Evolutionary conservation across 2,329 filamentous ascomycete genomes (phyloP), one percentile per base, ranked within the genome.

Genomic region (Hypoxylon sp.): DNA sequence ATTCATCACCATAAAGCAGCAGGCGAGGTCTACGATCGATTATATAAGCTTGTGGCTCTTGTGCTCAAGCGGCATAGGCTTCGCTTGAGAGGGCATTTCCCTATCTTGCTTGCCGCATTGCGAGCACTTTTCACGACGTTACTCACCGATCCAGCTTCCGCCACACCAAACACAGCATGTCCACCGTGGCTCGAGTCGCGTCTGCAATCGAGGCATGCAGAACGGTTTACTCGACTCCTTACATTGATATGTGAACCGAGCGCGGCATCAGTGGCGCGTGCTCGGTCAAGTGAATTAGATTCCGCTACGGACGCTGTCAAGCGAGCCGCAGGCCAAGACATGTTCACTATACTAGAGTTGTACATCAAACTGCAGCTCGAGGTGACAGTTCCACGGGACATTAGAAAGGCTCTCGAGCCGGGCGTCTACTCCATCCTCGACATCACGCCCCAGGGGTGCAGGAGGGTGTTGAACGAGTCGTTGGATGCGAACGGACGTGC

Each of bases 351-450:
- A 5, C 76, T 91, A 47, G 85, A 87, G 79, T 79, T 83, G 59
- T 91, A 90, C 73, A 82, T 90, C 69, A 87, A 86, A 78, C 79
- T 90, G 69, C 88, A 90, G 77, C 83, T 91, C 5, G 87, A 89
- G 74, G 80, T 81, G 56, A 80, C 82, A 31, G 74, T 90, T 60
- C 77, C 84, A 8, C 81, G 82, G 11, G 79, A 78, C 7, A 81
- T 90, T 21, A 80, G 86, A 37, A 86, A 87, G 75, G 86, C 83
- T 56, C 80, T 91, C 48, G 84, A 88, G 74, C 82, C 85, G 5
- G 89, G 86, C 0, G 77, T 90, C 72, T 88, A 87, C 75, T 83
- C 88, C 0, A 82, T 91, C 4, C 83, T 91, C 62, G 83, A 87
- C 69, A 85, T 89, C 52, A 89, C 87, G 37, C 82, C 85, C 2